These are phyloP conservation scores for Aegilops longissima DNA, from an alignment of 176 grass and related monocot species.

Conservation along the genomic window DNA sequence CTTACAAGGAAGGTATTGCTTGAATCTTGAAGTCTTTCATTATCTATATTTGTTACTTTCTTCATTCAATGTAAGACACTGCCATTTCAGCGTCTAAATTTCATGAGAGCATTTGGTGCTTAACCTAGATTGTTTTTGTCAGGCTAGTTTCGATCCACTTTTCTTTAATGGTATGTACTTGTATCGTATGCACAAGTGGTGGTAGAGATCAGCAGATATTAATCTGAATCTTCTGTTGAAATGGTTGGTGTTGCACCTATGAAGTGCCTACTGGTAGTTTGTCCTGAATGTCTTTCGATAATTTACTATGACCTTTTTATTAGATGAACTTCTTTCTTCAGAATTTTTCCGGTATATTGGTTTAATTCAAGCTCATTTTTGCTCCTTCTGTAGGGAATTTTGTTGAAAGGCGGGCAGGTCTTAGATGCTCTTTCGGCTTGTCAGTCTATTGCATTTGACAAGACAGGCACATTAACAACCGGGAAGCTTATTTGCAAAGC, in stretches of 20 bases:
- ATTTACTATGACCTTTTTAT: not conserved
- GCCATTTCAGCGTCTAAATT: not conserved
- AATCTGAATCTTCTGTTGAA: not conserved
- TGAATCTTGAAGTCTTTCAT: constrained; percentile 3
- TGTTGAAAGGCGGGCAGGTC: constrained; percentile 95
- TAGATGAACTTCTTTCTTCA: no score
- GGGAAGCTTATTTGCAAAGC: constrained; percentile 96
- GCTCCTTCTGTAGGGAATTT: constrained; percentile 74
- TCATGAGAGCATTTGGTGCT: constrained; percentile 1
- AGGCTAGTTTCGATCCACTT: not conserved
- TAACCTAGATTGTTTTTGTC: not conserved
- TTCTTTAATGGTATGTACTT: not conserved
- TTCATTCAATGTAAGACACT: not conserved
- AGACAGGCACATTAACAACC: constrained; percentile 95
- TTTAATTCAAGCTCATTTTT: no score
- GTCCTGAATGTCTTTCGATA: no score
- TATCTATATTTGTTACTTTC: not conserved
- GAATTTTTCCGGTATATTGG: no score
- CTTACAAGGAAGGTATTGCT: constrained; percentile 87
- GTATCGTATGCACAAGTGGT: not conserved
- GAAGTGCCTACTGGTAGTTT: no score
- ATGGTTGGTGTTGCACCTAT: no score
- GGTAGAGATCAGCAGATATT: not conserved
- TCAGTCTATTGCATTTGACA: constrained; percentile 96
- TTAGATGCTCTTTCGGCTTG: constrained; percentile 92